phyloP scores from a whole-genome alignment of 176 grass and related monocot species.

The Cocos nucifera region DNA sequence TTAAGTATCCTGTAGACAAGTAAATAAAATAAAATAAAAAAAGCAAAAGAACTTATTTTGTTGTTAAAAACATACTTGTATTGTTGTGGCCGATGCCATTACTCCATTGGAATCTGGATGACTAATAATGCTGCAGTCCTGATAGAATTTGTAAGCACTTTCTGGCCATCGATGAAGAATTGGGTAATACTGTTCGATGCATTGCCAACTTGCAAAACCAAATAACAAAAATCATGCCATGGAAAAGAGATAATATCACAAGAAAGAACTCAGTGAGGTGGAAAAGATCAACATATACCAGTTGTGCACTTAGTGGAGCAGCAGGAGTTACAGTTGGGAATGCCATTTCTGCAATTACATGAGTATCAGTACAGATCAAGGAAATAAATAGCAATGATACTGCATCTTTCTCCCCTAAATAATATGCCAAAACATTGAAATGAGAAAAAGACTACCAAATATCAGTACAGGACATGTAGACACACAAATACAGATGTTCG shows the following conservation, averaged over 20 bases:
- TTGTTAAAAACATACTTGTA: conserved; percentile 44
- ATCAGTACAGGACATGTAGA: too few relatives aligned
- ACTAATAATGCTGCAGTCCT: conserved; percentile 66
- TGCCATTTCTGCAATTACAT: conserved; percentile 2
- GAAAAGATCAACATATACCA: conserved; percentile 9
- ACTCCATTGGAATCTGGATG: conserved; percentile 36
- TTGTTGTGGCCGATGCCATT: conserved; percentile 50
- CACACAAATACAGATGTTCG: too few relatives aligned
- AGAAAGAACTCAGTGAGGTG: too few relatives aligned
- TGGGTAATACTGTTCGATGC: conserved; percentile 78
- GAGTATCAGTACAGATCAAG: not conserved
- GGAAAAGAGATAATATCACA: too few relatives aligned
- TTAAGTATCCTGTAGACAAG: not conserved
- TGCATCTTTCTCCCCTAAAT: too few relatives aligned
- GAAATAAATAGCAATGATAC: too few relatives aligned
- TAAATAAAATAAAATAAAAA: too few relatives aligned
- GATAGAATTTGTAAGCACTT: conserved; percentile 73
- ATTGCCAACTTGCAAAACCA: conserved; percentile 39
- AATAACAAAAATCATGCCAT: not conserved
- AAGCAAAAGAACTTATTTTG: not conserved
- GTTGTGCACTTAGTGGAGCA: conserved; percentile 7
- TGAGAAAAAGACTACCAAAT: too few relatives aligned
- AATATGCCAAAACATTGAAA: too few relatives aligned
- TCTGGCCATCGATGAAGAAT: conserved; percentile 66
- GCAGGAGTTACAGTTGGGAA: conserved; percentile 11